Evolutionary conservation across 2,329 filamentous ascomycete genomes (phyloP), one percentile per base, ranked within the genome.

Genomic region (Colletotrichum sp.): DNA sequence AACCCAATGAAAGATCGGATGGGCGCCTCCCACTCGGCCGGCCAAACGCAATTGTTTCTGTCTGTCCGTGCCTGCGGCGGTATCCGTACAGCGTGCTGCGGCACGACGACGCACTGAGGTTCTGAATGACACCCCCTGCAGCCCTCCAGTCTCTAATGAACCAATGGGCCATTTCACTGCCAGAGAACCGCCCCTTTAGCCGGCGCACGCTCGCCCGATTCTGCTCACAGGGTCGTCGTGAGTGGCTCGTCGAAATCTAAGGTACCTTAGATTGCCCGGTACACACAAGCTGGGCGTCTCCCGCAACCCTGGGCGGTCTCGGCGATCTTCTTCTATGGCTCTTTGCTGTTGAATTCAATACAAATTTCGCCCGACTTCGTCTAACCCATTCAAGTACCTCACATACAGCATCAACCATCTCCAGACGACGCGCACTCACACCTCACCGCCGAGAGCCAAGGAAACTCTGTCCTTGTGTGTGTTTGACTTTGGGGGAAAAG

Each of bases 11-110:
- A 60, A 71, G 24, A 71, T 71, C 34, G 68, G 26, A 32, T 64
- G 15, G 30, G 26, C n/a, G 2, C 36, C 63, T 66, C 36, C 63
- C 57, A 26, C 65, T 28, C 30, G 30, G 24, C 66, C 72, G 68
- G 67, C 32, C 72, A 71, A 71, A 65, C 67, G 30, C 49, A 30
- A 52, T 49, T 71, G 72, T 75, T 71, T 71, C 44, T 52, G 44
- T 30, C 67, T 49, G 39, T 16, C 28, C 65, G 36, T 64, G 34
- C 26, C 57, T 64, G 57, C 65, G 52, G 60, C 30, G 60, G 60
- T 30, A 44, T 34, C 18, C 64, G 64, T 36, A 44, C 62, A 26
- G 62, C 24, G 32, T 24, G 34, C 62, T 28, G 21, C 26, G 52
- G 32, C 62, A 49, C 44, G n/a, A 4, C 44, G 16, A 21, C 44